Conservation (phyloP, 208 protist species). For the Naegleria gruberi region DNA sequence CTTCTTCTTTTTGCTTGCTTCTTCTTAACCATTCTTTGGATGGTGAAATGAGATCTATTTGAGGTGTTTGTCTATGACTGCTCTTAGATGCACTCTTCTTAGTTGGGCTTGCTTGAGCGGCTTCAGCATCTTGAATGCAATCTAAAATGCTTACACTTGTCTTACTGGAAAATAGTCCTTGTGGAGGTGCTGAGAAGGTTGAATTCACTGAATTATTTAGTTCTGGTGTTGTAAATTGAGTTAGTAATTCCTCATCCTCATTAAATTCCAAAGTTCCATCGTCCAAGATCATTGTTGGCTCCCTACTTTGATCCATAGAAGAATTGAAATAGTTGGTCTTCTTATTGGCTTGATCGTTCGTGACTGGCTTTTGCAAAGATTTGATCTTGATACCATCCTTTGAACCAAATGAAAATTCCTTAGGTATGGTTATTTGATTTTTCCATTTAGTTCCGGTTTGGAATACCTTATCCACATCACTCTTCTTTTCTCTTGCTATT, state of each 20-base stretch:
- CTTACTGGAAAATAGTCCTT: background rate
- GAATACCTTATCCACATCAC: background rate
- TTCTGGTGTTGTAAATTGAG: background rate
- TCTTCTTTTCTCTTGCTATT: background rate
- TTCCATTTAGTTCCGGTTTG: constrained; percentile 31
- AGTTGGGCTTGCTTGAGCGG: background rate
- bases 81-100: background rate
- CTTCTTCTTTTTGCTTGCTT: background rate
- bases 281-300: background rate
- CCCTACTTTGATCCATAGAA: background rate
- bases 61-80: background rate
- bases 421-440: constrained; percentile 25
- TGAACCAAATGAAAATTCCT: constrained; percentile 14
- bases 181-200: background rate
- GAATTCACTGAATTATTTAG: background rate
- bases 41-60: background rate
- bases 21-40: constrained; percentile 18
- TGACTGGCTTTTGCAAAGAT: constrained; percentile 12
- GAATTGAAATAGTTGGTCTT: background rate
- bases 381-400: constrained; percentile 16
- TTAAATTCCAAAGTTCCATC: background rate
- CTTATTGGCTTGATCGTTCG: background rate
- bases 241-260: background rate
- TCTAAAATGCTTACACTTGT: background rate
- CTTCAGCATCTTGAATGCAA: background rate